A percentile compares a stretch with the other conserved stretches of the same genome.
phyloP scores from a whole-genome alignment of 805 yeast species.

The Ogataea paraovalis region DNA sequence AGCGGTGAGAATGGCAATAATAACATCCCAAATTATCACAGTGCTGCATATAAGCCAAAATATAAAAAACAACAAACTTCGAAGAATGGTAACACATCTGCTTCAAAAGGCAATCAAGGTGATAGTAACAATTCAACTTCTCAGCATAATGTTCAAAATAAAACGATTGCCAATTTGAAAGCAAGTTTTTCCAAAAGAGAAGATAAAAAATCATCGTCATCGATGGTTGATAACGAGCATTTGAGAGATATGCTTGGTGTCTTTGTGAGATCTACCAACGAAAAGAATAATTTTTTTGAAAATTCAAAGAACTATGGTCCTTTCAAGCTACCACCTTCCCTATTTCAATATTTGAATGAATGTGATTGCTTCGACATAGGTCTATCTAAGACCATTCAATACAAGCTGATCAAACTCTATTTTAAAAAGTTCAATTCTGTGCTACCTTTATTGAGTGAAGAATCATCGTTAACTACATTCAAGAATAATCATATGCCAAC shows the following conservation, averaged over 20 bases:
- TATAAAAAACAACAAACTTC: conserved; percentile 1
- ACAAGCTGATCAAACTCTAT: conserved; percentile 33
- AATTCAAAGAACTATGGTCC: conserved; percentile 16
- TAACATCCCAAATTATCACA: conserved; percentile 16
- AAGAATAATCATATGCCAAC: conserved; percentile 36
- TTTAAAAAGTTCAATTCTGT: conserved; percentile 37
- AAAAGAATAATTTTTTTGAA: conserved; percentile 4
- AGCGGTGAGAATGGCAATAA: conserved; percentile 1
- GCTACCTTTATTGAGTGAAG: conserved; percentile 39
- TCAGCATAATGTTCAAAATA: background rate
- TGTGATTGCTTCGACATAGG: conserved; percentile 15
- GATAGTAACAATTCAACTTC: background rate
- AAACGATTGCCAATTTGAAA: background rate
- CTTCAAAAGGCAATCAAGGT: background rate
- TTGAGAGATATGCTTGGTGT: conserved; percentile 19
- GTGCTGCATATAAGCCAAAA: conserved; percentile 13
- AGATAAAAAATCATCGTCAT: conserved; percentile 1
- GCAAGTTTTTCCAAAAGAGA: background rate
- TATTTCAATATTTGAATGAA: conserved; percentile 11
- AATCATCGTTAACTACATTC: conserved; percentile 34
- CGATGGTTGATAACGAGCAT: conserved; percentile 10
- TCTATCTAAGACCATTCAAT: conserved; percentile 9
- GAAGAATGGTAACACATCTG: background rate
- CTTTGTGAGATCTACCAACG: conserved; percentile 15
- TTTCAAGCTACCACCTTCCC: conserved; percentile 11